phyloP scores from a whole-genome alignment of 1,139 yeast genomes.

The Zygosaccharomyces sapae region DNA sequence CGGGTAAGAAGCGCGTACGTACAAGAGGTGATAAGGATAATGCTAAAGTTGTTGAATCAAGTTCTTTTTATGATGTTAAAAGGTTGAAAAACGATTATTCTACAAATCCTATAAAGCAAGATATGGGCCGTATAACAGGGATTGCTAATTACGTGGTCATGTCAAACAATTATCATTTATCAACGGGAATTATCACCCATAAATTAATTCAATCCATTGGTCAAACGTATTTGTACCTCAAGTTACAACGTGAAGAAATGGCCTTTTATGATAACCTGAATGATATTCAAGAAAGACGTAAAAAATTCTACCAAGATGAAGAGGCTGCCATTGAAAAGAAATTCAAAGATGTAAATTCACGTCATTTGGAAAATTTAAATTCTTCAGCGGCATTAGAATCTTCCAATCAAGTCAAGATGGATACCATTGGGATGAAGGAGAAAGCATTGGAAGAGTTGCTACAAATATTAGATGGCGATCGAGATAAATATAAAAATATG shows the following conservation, averaged over 20 bases:
- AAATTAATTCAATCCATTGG: conserved; percentile 45
- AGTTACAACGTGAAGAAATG: conserved; percentile 31
- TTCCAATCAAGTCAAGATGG: conserved; percentile 41
- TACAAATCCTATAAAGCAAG: conserved; percentile 60
- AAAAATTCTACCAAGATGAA: conserved; percentile 23
- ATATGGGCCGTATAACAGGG: conserved; percentile 55
- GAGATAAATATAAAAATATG: conserved; percentile 28
- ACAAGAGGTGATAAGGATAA: conserved; percentile 13
- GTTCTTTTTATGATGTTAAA: conserved; percentile 55
- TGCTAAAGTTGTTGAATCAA: conserved; percentile 11
- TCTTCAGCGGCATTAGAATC: conserved; percentile 28
- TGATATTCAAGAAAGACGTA: conserved; percentile 26
- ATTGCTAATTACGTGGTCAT: conserved; percentile 43
- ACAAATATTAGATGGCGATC: conserved; percentile 25
- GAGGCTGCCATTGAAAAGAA: conserved; percentile 21
- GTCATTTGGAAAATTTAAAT: conserved; percentile 18
- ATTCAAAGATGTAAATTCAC: conserved; percentile 16
- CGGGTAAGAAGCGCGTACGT: conserved; percentile 28
- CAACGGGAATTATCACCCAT: conserved; percentile 46
- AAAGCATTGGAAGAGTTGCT: conserved; percentile 35
- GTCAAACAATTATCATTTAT: conserved; percentile 31
- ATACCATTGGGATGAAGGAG: conserved; percentile 39
- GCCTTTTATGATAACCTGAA: conserved; percentile 27
- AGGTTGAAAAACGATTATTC: conserved; percentile 66
- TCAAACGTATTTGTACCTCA: conserved; percentile 29